A percentile compares a stretch with the other conserved stretches of the same genome.
Evolutionary conservation across 768 basidiomycete genomes (phyloP).

Genomic region (Suillus discolor): DNA sequence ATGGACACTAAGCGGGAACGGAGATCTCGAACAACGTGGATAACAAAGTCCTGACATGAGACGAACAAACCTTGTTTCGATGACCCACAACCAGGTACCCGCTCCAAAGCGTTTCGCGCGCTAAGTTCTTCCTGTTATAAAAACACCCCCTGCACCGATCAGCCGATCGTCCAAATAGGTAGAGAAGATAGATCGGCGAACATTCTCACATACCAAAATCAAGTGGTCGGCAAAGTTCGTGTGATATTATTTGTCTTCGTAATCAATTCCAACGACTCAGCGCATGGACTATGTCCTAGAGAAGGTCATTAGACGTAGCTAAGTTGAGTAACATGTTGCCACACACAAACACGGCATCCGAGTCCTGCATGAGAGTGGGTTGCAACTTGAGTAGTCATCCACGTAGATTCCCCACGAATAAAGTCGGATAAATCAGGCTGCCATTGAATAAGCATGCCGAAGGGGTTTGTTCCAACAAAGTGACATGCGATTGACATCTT

Average conservation of each 20-base stretch:
- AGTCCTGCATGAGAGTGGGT: not conserved
- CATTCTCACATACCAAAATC: slow-evolving; percentile 23
- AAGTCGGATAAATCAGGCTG: not conserved
- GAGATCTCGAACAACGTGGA: slow-evolving; percentile 27
- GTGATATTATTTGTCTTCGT: slow-evolving; percentile 15
- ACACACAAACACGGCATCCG: not conserved
- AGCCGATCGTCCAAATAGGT: slow-evolving; percentile 18
- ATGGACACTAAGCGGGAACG: slow-evolving; percentile 18
- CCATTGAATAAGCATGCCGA: slow-evolving; percentile 2
- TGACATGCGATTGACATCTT: not conserved
- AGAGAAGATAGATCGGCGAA: slow-evolving; percentile 17
- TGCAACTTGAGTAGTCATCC: not conserved
- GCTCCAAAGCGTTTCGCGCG: slow-evolving; percentile 15
- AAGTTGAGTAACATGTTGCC: not conserved
- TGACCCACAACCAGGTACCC: slow-evolving; percentile 27
- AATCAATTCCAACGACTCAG: not conserved
- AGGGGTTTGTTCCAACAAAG: not conserved
- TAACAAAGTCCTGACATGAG: slow-evolving; percentile 33
- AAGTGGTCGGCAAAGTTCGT: slow-evolving; percentile 18
- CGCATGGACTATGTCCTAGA: not conserved
- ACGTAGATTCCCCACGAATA: not conserved
- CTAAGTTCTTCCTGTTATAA: slow-evolving; percentile 21
- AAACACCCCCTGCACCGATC: slow-evolving; percentile 13
- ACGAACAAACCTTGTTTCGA: slow-evolving; percentile 30
- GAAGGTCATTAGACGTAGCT: not conserved